Evolutionary conservation across 768 basidiomycete species (phyloP), one percentile per base, ranked within the genome.

Genomic region (Macrocybe gigantea): DNA sequence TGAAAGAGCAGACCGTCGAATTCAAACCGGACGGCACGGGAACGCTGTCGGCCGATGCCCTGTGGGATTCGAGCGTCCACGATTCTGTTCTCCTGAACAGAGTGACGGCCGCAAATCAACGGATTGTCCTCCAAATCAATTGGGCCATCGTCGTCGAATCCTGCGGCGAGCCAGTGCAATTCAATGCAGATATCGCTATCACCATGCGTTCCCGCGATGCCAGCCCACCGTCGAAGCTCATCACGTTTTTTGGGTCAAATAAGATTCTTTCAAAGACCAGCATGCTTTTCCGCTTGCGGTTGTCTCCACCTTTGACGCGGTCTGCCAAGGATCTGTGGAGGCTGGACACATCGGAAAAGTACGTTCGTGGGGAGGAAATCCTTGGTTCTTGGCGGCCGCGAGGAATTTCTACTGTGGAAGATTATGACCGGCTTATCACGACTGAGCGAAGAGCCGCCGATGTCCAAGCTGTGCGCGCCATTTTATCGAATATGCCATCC

Each of bases 61-160:
- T 88, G 5, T 98, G 95, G 94, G 96, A 99, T 66, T 92, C 91
- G 1, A 92, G 93, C 49, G 69, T 90, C 9, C 96, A 97, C 62
- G 83, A 91, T 55, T 93, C 91, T 9, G 63, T 81, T 11, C 69
- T 94, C 38, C 75, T 99, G 51, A 95, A 99, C 63, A 80, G 85
- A 29, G 84, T 93, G 35, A 95, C 93, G 2, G 74, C 80, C 2
- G 60, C 80, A 4, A 81, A 82, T 40, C 90, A 94, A 54, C 83
- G 89, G 34, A 73, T 96, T 7, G 69, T 96, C 32, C 61, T 97
- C 29, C 85, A 89, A 59, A 61, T 96, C 5, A 74, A 73, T 33
- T 95, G 83, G 79, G 73, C 79, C 31, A 76, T 97, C 30, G 85
- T 80, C 5, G 82, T 94, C n/a, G 88, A 90, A 40, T 84, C 77